A percentile compares a stretch with the other conserved stretches of the same genome.
Evolutionary conservation across 2,329 filamentous ascomycete species (phyloP).

Genomic region (Cladophialophora carrionii): DNA sequence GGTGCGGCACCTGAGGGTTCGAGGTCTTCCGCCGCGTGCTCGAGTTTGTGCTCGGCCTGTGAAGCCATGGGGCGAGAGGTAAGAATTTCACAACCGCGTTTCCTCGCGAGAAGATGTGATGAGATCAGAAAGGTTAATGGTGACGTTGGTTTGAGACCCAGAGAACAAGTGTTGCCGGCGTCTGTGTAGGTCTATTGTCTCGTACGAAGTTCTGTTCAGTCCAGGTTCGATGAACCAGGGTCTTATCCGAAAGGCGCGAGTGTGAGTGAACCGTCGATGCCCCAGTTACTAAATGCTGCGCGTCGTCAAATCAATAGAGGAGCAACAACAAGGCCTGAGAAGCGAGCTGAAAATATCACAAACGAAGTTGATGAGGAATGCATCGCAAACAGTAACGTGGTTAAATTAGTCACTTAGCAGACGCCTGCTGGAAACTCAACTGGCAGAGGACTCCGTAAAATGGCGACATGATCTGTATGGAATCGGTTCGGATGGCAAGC

Average conservation of each 20-base stretch:
- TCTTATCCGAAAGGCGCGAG: background rate
- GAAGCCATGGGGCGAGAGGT: constrained; percentile 4
- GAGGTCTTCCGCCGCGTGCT: background rate
- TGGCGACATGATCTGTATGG: background rate
- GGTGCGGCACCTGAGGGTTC: background rate
- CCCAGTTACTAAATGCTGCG: background rate
- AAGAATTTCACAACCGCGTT: background rate
- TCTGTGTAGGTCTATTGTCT: background rate
- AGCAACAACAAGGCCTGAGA: background rate
- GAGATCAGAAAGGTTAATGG: background rate
- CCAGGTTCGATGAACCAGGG: background rate
- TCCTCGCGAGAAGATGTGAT: background rate
- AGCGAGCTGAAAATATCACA: background rate
- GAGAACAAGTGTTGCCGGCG: background rate
- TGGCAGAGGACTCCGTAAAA: background rate
- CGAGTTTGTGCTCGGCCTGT: background rate
- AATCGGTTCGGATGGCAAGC: constrained; percentile 2
- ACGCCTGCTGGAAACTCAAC: background rate
- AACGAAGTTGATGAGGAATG: background rate
- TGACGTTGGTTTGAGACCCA: background rate
- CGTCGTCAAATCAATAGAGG: background rate
- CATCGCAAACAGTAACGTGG: background rate
- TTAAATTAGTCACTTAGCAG: background rate
- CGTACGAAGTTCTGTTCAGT: background rate
- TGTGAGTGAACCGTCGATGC: background rate